These are phyloP conservation scores for Gastrolobium villosum DNA, from an alignment of 306 rosid genomes.

Conservation along the genomic window DNA sequence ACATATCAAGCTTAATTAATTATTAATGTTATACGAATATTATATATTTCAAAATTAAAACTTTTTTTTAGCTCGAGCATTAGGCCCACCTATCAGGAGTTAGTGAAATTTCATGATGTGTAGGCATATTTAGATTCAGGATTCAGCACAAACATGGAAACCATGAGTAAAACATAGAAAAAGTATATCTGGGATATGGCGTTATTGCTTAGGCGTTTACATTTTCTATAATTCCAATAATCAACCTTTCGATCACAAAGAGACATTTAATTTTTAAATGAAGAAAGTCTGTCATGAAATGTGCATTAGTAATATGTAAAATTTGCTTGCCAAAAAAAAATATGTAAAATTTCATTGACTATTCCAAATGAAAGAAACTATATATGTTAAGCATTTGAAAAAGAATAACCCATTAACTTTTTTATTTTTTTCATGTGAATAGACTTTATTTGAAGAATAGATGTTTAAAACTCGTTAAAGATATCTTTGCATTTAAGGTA, in stretches of 20 bases:
- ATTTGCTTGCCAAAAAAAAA: too few species aligned
- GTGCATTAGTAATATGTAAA: too few species aligned
- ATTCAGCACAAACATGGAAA: constrained; percentile 8
- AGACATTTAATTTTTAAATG: too few species aligned
- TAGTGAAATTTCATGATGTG: background rate
- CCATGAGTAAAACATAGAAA: background rate
- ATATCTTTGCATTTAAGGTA: background rate
- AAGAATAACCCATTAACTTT: too few species aligned
- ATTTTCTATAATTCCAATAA: background rate
- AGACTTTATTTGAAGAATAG: background rate
- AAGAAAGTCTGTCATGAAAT: too few species aligned
- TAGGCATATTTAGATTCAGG: background rate
- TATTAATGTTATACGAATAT: background rate
- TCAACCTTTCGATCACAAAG: too few species aligned
- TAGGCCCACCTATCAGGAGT: background rate
- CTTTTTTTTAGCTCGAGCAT: background rate
- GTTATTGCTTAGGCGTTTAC: background rate
- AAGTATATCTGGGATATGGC: background rate
- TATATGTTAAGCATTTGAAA: too few species aligned
- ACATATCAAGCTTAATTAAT: background rate
- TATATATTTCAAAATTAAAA: background rate
- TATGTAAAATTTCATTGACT: too few species aligned
- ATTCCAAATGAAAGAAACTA: too few species aligned
- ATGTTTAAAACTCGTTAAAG: background rate
- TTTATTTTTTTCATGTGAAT: background rate